phyloP scores from a whole-genome alignment of 371 early-diverging fungal genomes.

The Mortierella sp. region DNA sequence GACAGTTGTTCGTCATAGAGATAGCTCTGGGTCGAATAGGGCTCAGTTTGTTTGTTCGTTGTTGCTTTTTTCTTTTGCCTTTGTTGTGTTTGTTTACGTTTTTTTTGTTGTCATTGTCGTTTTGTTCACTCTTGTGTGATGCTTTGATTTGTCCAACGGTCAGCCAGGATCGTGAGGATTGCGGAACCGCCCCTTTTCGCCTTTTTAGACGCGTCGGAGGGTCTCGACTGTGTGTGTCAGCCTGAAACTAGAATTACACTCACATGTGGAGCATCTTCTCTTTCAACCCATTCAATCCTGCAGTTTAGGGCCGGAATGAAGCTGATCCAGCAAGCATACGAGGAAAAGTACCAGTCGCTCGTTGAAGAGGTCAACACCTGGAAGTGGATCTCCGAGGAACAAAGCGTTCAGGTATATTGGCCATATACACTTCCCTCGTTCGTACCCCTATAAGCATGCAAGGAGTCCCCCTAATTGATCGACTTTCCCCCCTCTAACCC shows the following conservation, averaged over 20 bases:
- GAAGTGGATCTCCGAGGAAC: constrained; percentile 55
- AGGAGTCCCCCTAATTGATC: not conserved
- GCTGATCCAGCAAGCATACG: constrained; percentile 52
- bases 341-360: constrained; percentile 44
- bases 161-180: not conserved
- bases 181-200: not conserved
- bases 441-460: not conserved
- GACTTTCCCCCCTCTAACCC: not conserved
- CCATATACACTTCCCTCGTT: not conserved
- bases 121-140: not conserved
- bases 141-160: constrained; percentile 16
- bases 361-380: constrained; percentile 48
- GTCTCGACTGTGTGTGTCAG: not conserved
- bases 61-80: not conserved
- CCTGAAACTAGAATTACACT: not conserved
- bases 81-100: not conserved
- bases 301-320: constrained; percentile 49
- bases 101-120: not conserved
- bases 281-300: not conserved
- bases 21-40: constrained; percentile 9
- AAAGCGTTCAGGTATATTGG: constrained; percentile 34
- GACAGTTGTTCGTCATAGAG: not conserved
- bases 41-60: constrained; percentile 11
- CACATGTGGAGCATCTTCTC: not conserved
- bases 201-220: not conserved